Evolutionary conservation across 768 basidiomycete genomes (phyloP).

Genomic region (Lactarius hatsudake): DNA sequence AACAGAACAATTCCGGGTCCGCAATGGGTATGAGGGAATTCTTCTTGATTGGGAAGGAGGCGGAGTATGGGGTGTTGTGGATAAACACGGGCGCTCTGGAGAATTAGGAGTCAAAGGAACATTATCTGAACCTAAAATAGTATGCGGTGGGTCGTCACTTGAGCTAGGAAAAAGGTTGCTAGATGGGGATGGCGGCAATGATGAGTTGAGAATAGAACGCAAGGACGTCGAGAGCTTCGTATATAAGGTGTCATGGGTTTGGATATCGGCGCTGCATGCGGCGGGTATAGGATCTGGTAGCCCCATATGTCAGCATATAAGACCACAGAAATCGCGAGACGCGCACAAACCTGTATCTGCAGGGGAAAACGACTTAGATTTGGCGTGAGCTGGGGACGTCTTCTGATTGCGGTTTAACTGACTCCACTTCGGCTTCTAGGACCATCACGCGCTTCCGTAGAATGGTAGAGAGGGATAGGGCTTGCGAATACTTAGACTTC

Average conservation of each 20-base stretch:
- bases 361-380: background rate
- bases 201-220: background rate
- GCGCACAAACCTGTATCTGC: constrained; percentile 1
- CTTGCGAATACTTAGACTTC: constrained; percentile 1
- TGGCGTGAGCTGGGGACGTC: background rate
- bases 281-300: background rate
- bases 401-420: background rate
- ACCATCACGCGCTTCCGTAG: constrained; percentile 2
- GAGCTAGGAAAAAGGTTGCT: background rate
- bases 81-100: background rate
- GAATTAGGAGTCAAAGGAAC: background rate
- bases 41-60: too few species aligned
- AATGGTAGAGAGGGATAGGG: background rate
- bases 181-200: background rate
- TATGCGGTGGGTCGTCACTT: background rate
- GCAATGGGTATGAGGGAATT: background rate
- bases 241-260: background rate
- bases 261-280: background rate
- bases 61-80: background rate
- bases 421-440: constrained; percentile 11
- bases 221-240: background rate
- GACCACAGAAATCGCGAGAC: background rate
- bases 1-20: background rate
- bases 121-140: background rate
- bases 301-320: background rate